Conservation (phyloP, 2,329 filamentous ascomycete genomes). For the Colletotrichum gigasporum region DNA sequence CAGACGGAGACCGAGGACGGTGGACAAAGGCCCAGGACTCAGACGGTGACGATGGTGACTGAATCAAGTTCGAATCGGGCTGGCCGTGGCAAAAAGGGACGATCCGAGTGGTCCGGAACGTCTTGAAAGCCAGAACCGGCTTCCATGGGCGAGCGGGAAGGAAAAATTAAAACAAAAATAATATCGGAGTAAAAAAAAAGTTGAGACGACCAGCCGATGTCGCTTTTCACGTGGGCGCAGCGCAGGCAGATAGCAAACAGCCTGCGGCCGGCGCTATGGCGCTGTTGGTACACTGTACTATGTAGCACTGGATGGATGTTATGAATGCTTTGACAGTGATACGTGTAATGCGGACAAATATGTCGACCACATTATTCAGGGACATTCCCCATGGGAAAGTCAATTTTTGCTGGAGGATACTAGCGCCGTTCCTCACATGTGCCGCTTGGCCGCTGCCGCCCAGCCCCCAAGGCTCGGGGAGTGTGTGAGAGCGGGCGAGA, state of each 20-base stretch:
- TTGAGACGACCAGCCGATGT: conserved; percentile 8
- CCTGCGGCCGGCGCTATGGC: neutral
- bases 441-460: neutral
- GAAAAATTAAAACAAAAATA: neutral
- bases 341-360: neutral
- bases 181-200: neutral
- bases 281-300: too few species aligned
- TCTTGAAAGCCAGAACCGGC: neutral
- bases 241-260: neutral
- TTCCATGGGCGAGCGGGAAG: neutral
- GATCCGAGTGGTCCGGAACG: conserved; percentile 34
- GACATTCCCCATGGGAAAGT: conserved; percentile 21
- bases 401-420: conserved; percentile 7
- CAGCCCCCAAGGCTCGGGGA: neutral
- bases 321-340: too few species aligned
- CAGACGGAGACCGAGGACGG: neutral
- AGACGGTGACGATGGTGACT: conserved; percentile 21
- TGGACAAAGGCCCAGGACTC: conserved; percentile 23
- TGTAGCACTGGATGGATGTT: too few species aligned
- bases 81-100: conserved; percentile 34
- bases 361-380: neutral
- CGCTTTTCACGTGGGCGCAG: conserved; percentile 13
- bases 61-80: conserved; percentile 32
- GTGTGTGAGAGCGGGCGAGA: neutral
- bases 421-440: conserved; percentile 9